Evolutionary conservation across 2,329 filamentous ascomycete genomes (phyloP), one percentile per base, ranked within the genome.

Genomic region (Penicillium sp.): DNA sequence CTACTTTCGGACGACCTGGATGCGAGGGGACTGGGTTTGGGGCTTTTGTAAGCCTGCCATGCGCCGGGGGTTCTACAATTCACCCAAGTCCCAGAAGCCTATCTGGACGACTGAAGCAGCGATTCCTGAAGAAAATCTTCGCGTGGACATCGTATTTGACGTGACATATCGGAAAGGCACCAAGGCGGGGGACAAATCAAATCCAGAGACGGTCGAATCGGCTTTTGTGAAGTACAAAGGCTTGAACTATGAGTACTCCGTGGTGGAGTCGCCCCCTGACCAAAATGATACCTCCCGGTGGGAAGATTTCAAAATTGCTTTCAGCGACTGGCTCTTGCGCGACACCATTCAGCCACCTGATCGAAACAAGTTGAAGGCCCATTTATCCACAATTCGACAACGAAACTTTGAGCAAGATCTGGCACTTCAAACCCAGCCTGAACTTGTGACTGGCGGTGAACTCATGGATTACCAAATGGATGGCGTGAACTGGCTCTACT

Each of bases 381-480:
- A 89, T 15, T 77, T 96, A 33, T 81, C 83, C 26, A 78, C 81
- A n/a, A 87, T 86, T 58, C 86, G 90, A 56, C 72, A 75, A 9
- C 75, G 80, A 33, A 76, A 87, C 36, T 96, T 96, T 61, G 77
- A 80, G 49, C 74, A 74, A n/a, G 78, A 82, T 4, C 76, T 90
- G 12, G 83, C 91, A 58, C 80, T 90, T 57, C 78, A 85, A 30
- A 74, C 78, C 12, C 93, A 97, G 65, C 94, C 94, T 0, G 75
- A 80, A 1, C 85, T 85, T 12, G 78, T 97, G 7, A 83, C 83
- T 26, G 86, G 89, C 29, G 91, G 92, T 20, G 84, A 91, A 58
- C 78, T 97, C 52, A 97, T 97, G 92, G 84, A 85, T 27, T 97
- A 99, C 65, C 94, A 99, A 68, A 75, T 95, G 37, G 90, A 97